Evolutionary conservation across 2,329 filamentous ascomycete species (phyloP), one percentile per base, ranked within the genome.

Genomic region (Phialocephala sp.): DNA sequence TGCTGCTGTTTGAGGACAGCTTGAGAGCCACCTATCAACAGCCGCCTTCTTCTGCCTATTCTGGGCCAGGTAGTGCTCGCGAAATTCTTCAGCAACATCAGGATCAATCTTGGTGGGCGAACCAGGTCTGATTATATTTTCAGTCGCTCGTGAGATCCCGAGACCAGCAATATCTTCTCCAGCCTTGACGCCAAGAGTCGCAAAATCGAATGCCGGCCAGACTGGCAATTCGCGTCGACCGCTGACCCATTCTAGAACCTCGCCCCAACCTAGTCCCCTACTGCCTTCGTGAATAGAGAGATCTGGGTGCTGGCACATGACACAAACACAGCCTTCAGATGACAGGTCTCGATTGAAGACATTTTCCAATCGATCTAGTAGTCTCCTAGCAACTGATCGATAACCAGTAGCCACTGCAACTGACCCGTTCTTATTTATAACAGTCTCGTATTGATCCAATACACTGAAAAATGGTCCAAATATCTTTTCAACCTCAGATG

Each of bases 341-440:
- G 94, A 94, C 41, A 99, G 89, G 74, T 98, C 94, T 66, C 95
- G 86, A 2, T 93, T 94, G 78, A 99, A 98, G 9, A 99, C 93
- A 64, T 94, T 92, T 76, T 97, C 94, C 4, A 99, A 83, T 43
- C 95, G 88, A 78, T 99, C 94, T 5, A 98, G 85, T 27, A 98
- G 80, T 60, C 94, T 87, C 5, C 95, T 89, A 3, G 95, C 95
- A n/a, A 98, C 91, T 0, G 94, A 97, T 62, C 92, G 89, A 77
- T 98, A 97, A 6, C 95, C 95, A 0, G 94, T 98, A 18, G 95
- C 95, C 1, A 98, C 95, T 2, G 95, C 95, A 5, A 99, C 82
- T 0, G 94, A 98, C 3, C 95, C 95, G 72, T 91, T 92, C 68
- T 91, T 93, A 50, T 85, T 82, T 68, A 98, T 84, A 4, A 99